Percentiles rank a stretch among this genome's conserved stretches.
Evolutionary conservation across 129 eudicot genomes (phyloP).

Genomic region (Glebionis coronaria): DNA sequence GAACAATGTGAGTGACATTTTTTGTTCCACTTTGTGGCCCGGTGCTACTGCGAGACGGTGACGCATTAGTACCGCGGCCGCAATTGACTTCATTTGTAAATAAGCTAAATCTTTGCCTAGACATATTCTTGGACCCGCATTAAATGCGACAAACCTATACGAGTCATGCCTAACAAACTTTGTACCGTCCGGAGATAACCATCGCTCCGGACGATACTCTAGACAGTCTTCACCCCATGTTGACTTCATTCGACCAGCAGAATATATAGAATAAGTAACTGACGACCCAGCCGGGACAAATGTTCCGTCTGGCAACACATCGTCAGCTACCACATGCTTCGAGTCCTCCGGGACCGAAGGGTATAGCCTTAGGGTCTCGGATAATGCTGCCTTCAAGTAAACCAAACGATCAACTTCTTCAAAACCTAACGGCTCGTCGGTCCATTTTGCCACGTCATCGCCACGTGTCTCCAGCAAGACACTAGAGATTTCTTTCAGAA

Average conservation of each 20-base stretch:
- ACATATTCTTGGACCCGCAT: slow-evolving; percentile 82
- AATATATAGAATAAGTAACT: slow-evolving; percentile 73
- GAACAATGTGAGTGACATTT: slow-evolving; percentile 85
- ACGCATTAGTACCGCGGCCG: slow-evolving; percentile 78
- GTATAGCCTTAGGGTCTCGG: slow-evolving; percentile 76
- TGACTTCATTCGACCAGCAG: slow-evolving; percentile 72
- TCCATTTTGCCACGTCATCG: slow-evolving; percentile 55
- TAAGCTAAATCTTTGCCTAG: slow-evolving; percentile 78
- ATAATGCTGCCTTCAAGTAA: slow-evolving; percentile 68
- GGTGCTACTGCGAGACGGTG: slow-evolving; percentile 56
- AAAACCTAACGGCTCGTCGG: slow-evolving; percentile 57
- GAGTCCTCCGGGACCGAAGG: slow-evolving; percentile 94
- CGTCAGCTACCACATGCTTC: slow-evolving; percentile 68
- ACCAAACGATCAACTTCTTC: slow-evolving; percentile 76
- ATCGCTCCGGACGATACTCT: slow-evolving; percentile 75
- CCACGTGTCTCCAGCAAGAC: slow-evolving; percentile 86
- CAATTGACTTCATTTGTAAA: slow-evolving; percentile 79
- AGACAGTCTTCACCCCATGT: slow-evolving; percentile 81
- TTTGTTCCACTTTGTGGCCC: slow-evolving; percentile 80
- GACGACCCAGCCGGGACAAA: slow-evolving; percentile 81
- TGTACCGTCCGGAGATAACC: slow-evolving; percentile 56
- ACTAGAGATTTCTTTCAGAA: slow-evolving; percentile 51
- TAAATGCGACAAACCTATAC: slow-evolving; percentile 70
- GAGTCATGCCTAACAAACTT: slow-evolving; percentile 53
- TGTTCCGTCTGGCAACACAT: slow-evolving; percentile 78